Evolutionary conservation across 495 filamentous ascomycete genomes (phyloP), one percentile per base, ranked within the genome.

Genomic region (Opeltia flavorubescens): DNA sequence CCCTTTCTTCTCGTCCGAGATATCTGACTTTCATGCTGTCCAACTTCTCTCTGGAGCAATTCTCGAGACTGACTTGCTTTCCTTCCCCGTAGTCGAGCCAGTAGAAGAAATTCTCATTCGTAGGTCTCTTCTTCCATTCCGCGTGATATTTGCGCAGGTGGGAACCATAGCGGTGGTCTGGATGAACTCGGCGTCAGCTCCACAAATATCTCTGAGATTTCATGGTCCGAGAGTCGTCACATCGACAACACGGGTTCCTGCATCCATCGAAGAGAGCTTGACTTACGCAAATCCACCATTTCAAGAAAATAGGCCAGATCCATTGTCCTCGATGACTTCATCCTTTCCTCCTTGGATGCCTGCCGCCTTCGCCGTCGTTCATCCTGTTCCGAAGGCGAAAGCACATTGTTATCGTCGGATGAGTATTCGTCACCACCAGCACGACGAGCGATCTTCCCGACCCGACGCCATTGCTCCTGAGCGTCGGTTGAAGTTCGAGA

Each of bases 51-150:
- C 84, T 74, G 1, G 81, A 68, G 49, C 80, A 82, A 8, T 69
- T 62, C 4, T 68, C 62, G 9, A 84, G 55, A 31, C 80, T 72
- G 24, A 84, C 53, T 23, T 66, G 53, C 28, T 62, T 71, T 5
- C 84, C 84, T 31, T 78, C 81, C 2, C 89, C 89, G 42, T 84
- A 65, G 59, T 95, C 89, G n/a, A 95, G 70, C 88, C 89, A 95
- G 62, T 86, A 88, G 60, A 94, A 95, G 69, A 93, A 95, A 56
- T 89, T 94, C 60, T 95, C 79, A 6, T 74, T 74, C 0, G 84
- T 89, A 9, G 81, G 68, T 2, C 74, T 66, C 46, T 72, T 72
- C 60, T 87, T 85, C 89, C 89, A 95, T 47, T 80, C 76, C 30
- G 72, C 69, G 58, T 95, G 89, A 54, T 95, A 95, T 11, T 74